Evolutionary conservation across 495 filamentous ascomycete genomes (phyloP), one percentile per base, ranked within the genome.

Genomic region (Hypomontagnella monticulosa): DNA sequence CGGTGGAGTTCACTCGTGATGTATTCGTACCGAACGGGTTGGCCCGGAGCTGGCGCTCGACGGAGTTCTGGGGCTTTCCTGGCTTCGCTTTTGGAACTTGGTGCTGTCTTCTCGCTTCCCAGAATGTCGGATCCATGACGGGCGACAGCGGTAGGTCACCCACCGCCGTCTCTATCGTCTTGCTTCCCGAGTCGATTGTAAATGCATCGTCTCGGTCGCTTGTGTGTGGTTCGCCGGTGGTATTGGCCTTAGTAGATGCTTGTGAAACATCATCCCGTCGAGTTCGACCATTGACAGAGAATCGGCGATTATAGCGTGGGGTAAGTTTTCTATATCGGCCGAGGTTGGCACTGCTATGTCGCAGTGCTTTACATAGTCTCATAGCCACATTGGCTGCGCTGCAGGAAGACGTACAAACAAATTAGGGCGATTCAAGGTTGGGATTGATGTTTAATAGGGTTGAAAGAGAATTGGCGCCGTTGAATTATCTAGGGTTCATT

Each of bases 11-110:
- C 11, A 59, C 62, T 33, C 67, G 18, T 71, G 36, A 33, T 1
- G 7, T 33, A 4, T 46, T 53, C 69, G 11, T 81, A 87, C 87
- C 89, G 63, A 84, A 91, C 5, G 85, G 80, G 61, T 89, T 90
- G 40, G 81, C 78, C 4, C 67, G 72, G 0, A 90, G 75, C 58
- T 83, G 78, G 60, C 76, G 68, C 67, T 84, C 83, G 65, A 87
- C 48, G 0, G 69, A 74, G 36, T 72, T 72, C 43, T 60, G 48
- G 6, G 69, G 83, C 36, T 75, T 75, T 30, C 69, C 61, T 1
- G 59, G 37, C 9, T 78, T 81, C 49, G 62, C 23, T 61, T 82
- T 81, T 2, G 62, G 61, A 11, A 36, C 30, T 6, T 54, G 65
- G 36, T 74, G 73, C 23, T 63, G 68, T 15, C 53, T 14, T 30